Evolutionary conservation across 2,329 filamentous ascomycete genomes (phyloP), one percentile per base, ranked within the genome.

Genomic region (Aurifilum marmelostoma): DNA sequence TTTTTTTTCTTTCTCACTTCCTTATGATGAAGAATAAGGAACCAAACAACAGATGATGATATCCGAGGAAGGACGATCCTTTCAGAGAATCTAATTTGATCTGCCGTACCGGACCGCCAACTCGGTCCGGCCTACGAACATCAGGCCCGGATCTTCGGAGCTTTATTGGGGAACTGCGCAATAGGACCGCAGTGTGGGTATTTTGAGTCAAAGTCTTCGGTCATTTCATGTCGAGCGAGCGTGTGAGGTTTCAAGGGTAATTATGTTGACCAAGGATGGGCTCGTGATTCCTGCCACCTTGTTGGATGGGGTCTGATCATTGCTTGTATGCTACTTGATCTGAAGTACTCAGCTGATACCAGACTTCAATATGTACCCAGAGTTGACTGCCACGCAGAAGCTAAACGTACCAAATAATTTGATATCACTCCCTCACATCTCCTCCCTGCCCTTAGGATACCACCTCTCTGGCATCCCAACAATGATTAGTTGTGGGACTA

Each of bases 111-210:
- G 3, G 34, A 9, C n/a, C 29, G 37, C 18, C 58, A 34, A 27
- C 16, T 39, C 54, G n/a, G 62, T 39, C 52, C 52, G 43, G 62
- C 24, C 21, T 14, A 16, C 21, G 14, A 16, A 14, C 29, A n/a
- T 52, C 61, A 41, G 27, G 12, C 37, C 61, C 66, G 60, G 66
- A 64, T 34, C 52, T 60, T 52, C 66, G 66, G 66, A 68, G 39
- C 16, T 47, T 18, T 12, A 16, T 50, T 63, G 61, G 61, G 61
- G 61, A 63, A 63, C 39, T 63, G 61, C 61, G 61, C 39, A 63
- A 21, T 24, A 27, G 14, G 7, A 21, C 24, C 39, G 61, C 24
- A 24, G 61, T n/a, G n/a, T n/a, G n/a, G n/a, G n/a, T n/a, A n/a
- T n/a, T n/a, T n/a, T n/a, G n/a, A n/a, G n/a, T n/a, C n/a, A n/a